A percentile compares a stretch with the other conserved stretches of the same genome.
Evolutionary conservation across 2,329 filamentous ascomycete species (phyloP).

Genomic region (Uncinocarpus reesii): DNA sequence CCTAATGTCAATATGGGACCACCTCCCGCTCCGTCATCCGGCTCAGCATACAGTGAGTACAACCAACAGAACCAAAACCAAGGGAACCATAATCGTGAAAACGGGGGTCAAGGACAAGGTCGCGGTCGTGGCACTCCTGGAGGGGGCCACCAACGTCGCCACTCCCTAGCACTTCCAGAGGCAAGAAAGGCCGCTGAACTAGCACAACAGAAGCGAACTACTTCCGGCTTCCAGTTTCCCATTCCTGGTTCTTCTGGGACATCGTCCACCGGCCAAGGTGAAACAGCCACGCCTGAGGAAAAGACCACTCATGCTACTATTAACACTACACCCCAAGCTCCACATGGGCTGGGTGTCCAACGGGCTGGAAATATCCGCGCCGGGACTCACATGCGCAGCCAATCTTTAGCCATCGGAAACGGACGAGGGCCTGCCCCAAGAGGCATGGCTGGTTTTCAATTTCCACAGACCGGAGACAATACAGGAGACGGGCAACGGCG

Average conservation of each 20-base stretch:
- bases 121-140: conserved; percentile 64
- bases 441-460: conserved; percentile 63
- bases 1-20: conserved; percentile 86
- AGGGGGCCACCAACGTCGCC: conserved; percentile 78
- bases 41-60: conserved; percentile 66
- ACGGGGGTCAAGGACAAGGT: conserved; percentile 53
- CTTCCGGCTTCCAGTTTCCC: conserved; percentile 90
- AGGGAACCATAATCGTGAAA: conserved; percentile 59
- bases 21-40: conserved; percentile 83
- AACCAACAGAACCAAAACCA: conserved; percentile 29
- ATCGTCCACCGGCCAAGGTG: conserved; percentile 41
- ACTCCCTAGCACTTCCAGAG: conserved; percentile 87
- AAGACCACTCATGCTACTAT: conserved; percentile 21
- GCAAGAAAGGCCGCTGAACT: conserved; percentile 96
- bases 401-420: conserved; percentile 46
- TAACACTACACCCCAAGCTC: conserved; percentile 41
- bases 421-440: conserved; percentile 56
- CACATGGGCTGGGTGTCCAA: conserved; percentile 52
- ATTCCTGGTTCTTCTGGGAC: conserved; percentile 56
- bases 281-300: conserved; percentile 48
- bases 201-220: conserved; percentile 91
- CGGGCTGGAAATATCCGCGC: conserved; percentile 83
- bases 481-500: conserved; percentile 36
- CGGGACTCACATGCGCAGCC: conserved; percentile 47
- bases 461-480: conserved; percentile 49